Conservation (phyloP, 2,329 filamentous ascomycete species). For the Amylocarpus encephaloides region DNA sequence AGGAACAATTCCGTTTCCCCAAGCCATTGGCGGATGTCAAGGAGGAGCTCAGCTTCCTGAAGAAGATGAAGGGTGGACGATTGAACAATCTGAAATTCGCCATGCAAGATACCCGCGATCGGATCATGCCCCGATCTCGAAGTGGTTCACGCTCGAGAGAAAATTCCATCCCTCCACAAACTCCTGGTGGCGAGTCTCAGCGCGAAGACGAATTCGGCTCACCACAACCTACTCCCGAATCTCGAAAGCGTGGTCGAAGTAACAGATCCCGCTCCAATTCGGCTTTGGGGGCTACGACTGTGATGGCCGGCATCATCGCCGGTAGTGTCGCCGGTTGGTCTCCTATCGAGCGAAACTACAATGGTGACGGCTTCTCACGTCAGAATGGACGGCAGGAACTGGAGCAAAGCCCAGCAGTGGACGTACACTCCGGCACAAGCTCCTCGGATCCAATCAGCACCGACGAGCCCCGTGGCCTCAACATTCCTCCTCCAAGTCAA, state of each 20-base stretch:
- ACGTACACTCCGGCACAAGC: slow-evolving; percentile 43
- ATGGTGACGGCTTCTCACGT: slow-evolving; percentile 27
- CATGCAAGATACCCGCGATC: slow-evolving; percentile 68
- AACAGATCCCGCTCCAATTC: slow-evolving; percentile 59
- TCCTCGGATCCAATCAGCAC: slow-evolving; percentile 41
- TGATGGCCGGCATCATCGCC: slow-evolving; percentile 79
- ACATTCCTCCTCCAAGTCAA: slow-evolving; percentile 27
- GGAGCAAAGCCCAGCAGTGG: slow-evolving; percentile 37
- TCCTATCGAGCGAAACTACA: slow-evolving; percentile 54
- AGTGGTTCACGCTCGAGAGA: slow-evolving; percentile 59
- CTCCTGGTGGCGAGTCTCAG: slow-evolving; percentile 46
- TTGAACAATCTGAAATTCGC: slow-evolving; percentile 76
- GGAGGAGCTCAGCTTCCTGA: slow-evolving; percentile 75
- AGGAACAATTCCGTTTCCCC: slow-evolving; percentile 61
- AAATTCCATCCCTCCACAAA: slow-evolving; percentile 61
- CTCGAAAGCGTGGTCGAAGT: slow-evolving; percentile 60
- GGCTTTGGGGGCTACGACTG: slow-evolving; percentile 65
- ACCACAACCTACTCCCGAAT: slow-evolving; percentile 49
- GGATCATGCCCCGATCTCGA: slow-evolving; percentile 54
- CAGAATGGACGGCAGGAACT: slow-evolving; percentile 31
- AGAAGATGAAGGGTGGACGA: slow-evolving; percentile 73
- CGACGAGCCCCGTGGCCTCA: slow-evolving; percentile 31
- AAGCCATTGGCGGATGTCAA: slow-evolving; percentile 67
- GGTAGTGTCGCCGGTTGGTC: slow-evolving; percentile 74
- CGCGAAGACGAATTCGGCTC: slow-evolving; percentile 46